Evolutionary conservation across 495 filamentous ascomycete genomes (phyloP).

Genomic region (Tuber indicum): DNA sequence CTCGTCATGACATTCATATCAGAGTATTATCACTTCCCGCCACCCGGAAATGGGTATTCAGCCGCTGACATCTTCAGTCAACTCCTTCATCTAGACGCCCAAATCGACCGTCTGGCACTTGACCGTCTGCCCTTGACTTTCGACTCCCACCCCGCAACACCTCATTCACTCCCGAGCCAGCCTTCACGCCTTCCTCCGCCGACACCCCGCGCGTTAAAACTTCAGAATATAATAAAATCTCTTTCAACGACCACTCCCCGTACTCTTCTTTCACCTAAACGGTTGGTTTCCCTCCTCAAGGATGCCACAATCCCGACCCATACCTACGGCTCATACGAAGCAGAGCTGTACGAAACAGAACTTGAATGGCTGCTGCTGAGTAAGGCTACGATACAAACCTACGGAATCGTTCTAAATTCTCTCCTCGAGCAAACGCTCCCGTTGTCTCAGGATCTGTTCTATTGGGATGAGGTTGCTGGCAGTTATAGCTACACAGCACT

Average conservation of each 20-base stretch:
- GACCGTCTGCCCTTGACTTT: constrained; percentile 20
- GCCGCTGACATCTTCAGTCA: constrained; percentile 54
- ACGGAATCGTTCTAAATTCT: constrained; percentile 65
- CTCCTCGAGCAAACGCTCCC: constrained; percentile 74
- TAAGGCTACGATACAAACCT: constrained; percentile 79
- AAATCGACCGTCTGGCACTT: constrained; percentile 70
- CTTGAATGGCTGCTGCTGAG: constrained; percentile 80
- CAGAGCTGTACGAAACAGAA: constrained; percentile 56
- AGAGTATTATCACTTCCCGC: constrained; percentile 26
- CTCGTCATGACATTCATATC: constrained; percentile 40
- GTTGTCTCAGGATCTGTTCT: constrained; percentile 75
- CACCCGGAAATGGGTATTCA: neutral
- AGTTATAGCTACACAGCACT: constrained; percentile 64
- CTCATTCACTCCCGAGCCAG: constrained; percentile 29
- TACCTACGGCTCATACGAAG: constrained; percentile 34
- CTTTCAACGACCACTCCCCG: constrained; percentile 43
- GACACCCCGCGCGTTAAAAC: constrained; percentile 32
- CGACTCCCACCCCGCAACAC: constrained; percentile 28
- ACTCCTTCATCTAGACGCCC: constrained; percentile 66
- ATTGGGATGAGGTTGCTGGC: constrained; percentile 80
- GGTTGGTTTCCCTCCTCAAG: constrained; percentile 55
- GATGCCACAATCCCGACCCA: constrained; percentile 49
- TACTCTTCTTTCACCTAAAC: constrained; percentile 46
- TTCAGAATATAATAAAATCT: constrained; percentile 60
- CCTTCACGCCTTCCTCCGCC: constrained; percentile 18